These are phyloP conservation scores for Pythium guiyangense DNA, from an alignment of 352 stramenopile genomes.

Conservation along the genomic window DNA sequence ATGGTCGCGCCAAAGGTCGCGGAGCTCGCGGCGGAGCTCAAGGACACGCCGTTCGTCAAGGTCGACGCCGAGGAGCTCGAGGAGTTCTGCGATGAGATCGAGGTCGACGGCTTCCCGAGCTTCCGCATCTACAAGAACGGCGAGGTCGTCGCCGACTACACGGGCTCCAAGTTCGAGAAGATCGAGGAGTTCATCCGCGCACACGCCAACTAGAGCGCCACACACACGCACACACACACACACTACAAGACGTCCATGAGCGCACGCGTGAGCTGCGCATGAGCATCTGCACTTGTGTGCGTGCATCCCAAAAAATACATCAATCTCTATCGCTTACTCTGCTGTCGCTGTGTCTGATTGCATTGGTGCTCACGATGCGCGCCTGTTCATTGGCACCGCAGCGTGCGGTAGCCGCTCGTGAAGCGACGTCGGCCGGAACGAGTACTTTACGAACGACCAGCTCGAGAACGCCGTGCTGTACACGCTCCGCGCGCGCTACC, in stretches of 20 bases:
- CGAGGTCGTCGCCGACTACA: slow-evolving; percentile 54
- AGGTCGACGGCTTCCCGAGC: slow-evolving; percentile 70
- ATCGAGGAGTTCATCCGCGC: slow-evolving; percentile 69
- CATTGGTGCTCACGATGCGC: too few species aligned
- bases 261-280: background rate
- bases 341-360: too few species aligned
- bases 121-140: slow-evolving; percentile 70
- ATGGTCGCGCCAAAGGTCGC: slow-evolving; percentile 46
- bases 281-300: background rate
- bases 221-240: background rate
- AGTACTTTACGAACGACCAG: slow-evolving; percentile 53
- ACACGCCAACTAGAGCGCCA: slow-evolving; percentile 18
- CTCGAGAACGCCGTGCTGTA: slow-evolving; percentile 76
- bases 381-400: too few species aligned
- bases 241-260: background rate
- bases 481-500: slow-evolving; percentile 65
- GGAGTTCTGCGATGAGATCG: slow-evolving; percentile 60
- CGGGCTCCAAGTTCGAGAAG: slow-evolving; percentile 73
- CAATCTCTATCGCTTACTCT: too few species aligned
- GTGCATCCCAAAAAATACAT: too few species aligned
- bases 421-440: slow-evolving; percentile 41
- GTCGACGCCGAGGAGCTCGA: slow-evolving; percentile 60
- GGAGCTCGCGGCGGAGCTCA: slow-evolving; percentile 48
- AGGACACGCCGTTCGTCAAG: slow-evolving; percentile 46
- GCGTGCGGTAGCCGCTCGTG: too few species aligned